These are phyloP conservation scores for Cercis canadensis DNA, from an alignment of 306 rosid species.

Conservation along the genomic window DNA sequence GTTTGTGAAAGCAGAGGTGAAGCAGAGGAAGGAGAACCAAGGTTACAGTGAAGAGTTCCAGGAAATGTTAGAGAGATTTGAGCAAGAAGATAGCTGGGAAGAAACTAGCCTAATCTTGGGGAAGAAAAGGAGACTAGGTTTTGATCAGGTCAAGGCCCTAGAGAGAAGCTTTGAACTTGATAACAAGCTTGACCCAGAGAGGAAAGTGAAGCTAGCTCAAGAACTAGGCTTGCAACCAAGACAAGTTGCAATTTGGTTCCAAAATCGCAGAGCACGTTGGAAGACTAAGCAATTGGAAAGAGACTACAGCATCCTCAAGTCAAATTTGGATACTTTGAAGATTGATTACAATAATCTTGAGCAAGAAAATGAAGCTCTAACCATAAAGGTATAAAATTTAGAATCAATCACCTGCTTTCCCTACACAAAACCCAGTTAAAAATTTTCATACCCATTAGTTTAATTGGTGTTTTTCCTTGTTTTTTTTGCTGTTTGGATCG, in stretches of 20 bases:
- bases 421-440: not conserved
- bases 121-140: constrained; percentile 66
- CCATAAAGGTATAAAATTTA: constrained; percentile 44
- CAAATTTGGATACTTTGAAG: constrained; percentile 62
- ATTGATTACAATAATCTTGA: constrained; percentile 52
- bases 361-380: constrained; percentile 55
- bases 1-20: constrained; percentile 38
- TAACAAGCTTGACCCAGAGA: constrained; percentile 78
- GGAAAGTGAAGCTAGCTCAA: constrained; percentile 66
- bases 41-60: constrained; percentile 76
- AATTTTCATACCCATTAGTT: not conserved
- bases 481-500: constrained; percentile 10
- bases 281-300: constrained; percentile 80
- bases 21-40: constrained; percentile 13
- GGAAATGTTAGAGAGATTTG: constrained; percentile 70
- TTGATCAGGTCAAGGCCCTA: constrained; percentile 70
- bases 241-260: constrained; percentile 90
- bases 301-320: constrained; percentile 64
- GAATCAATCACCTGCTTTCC: not conserved
- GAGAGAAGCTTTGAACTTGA: constrained; percentile 73
- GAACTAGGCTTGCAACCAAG: constrained; percentile 74
- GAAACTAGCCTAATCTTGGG: constrained; percentile 39
- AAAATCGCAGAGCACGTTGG: constrained; percentile 85
- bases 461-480: not conserved
- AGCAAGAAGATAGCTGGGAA: constrained; percentile 65